Percentiles rank a stretch among this genome's conserved stretches.
phyloP scores from a whole-genome alignment of 805 yeast genomes.

The Candida koratica region DNA sequence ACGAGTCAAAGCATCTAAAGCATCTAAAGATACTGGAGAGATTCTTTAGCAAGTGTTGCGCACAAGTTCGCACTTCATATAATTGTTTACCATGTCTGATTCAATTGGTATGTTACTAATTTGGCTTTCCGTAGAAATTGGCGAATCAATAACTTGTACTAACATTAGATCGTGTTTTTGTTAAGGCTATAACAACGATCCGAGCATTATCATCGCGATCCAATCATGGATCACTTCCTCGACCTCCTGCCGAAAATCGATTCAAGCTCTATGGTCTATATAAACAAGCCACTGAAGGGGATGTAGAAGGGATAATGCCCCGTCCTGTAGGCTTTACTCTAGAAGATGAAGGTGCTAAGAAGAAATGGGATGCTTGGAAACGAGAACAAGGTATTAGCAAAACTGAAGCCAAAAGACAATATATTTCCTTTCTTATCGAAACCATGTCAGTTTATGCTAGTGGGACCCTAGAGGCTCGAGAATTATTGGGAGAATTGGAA shows the following conservation, averaged over 20 bases:
- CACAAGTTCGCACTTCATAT: conserved; percentile 7
- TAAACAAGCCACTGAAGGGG: conserved; percentile 88
- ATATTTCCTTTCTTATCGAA: conserved; percentile 63
- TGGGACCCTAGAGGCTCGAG: conserved; percentile 63
- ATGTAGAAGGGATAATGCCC: conserved; percentile 64
- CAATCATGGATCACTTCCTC: conserved; percentile 58
- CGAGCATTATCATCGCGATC: conserved; percentile 64
- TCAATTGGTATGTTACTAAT: conserved; percentile 16
- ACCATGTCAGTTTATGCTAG: conserved; percentile 70
- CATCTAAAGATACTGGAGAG: too few species aligned
- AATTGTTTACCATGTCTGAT: conserved; percentile 14
- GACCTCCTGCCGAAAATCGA: conserved; percentile 72
- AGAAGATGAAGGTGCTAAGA: conserved; percentile 63
- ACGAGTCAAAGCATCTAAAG: too few species aligned
- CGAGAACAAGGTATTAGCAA: conserved; percentile 61
- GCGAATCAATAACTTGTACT: too few species aligned
- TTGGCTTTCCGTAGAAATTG: too few species aligned
- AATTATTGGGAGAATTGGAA: conserved; percentile 63
- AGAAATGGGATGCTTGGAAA: conserved; percentile 87
- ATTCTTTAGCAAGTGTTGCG: too few species aligned
- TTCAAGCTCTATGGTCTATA: conserved; percentile 74
- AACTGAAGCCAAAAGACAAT: conserved; percentile 70
- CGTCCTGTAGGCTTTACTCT: conserved; percentile 58
- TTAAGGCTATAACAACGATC: conserved; percentile 76
- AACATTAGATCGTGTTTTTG: conserved; percentile 65